Evolutionary conservation across 2,329 filamentous ascomycete genomes (phyloP).

Genomic region (Xylaria polymorpha): DNA sequence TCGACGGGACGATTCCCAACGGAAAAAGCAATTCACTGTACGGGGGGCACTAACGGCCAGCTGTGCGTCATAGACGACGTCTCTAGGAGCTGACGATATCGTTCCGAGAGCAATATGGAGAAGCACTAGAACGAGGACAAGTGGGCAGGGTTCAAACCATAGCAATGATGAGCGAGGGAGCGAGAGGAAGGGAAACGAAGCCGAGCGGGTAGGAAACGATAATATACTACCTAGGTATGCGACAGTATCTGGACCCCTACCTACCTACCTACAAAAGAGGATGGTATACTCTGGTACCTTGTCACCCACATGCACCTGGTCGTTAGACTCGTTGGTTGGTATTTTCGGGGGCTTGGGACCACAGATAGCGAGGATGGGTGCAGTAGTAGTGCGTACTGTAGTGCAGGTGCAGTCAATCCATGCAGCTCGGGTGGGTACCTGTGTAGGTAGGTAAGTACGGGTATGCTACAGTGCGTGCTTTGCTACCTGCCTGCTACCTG

Average conservation of each 20-base stretch:
- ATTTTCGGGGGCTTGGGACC: slow-evolving; percentile 32
- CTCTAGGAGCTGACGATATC: slow-evolving; percentile 4
- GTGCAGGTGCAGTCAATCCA: slow-evolving; percentile 36
- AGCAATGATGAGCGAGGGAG: slow-evolving; percentile 12
- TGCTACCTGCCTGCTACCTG: neutral
- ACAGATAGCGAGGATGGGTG: slow-evolving; percentile 35
- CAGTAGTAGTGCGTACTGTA: no score
- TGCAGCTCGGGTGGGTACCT: slow-evolving; percentile 37
- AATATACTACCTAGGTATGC: slow-evolving; percentile 38
- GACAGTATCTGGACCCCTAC: slow-evolving; percentile 36
- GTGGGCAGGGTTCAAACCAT: slow-evolving; percentile 4
- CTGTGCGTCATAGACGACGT: neutral
- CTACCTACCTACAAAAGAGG: slow-evolving; percentile 29
- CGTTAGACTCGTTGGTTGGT: slow-evolving; percentile 33
- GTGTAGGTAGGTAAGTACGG: slow-evolving; percentile 17
- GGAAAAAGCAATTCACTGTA: slow-evolving; percentile 18
- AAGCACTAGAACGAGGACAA: neutral
- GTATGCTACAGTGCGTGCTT: neutral
- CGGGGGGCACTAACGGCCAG: slow-evolving; percentile 8
- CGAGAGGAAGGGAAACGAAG: slow-evolving; percentile 19
- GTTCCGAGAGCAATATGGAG: neutral
- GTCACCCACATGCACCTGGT: slow-evolving; percentile 26
- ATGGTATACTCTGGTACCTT: slow-evolving; percentile 32
- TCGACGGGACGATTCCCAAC: slow-evolving; percentile 19
- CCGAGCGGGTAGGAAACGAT: slow-evolving; percentile 33